Evolutionary conservation across 2,329 filamentous ascomycete genomes (phyloP), one percentile per base, ranked within the genome.

Genomic region (Teratosphaeria gauchensis): DNA sequence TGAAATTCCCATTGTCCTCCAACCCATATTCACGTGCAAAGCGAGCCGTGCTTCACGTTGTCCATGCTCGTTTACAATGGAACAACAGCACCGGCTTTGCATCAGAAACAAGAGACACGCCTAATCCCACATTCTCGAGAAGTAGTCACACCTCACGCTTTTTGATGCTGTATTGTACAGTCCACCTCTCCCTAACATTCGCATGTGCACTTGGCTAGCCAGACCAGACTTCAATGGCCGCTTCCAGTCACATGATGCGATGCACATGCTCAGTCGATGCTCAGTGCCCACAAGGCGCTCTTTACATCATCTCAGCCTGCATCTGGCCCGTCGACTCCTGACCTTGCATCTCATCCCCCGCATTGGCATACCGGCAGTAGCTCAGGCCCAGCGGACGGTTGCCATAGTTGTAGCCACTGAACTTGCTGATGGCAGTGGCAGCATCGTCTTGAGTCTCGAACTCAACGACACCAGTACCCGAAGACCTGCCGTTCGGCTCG

Each of bases 231-330:
- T 21, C 9, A 19, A n/a, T 21, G 9, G 16, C 19, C 42, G n/a
- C 42, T 48, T n/a, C 21, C 35, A 42, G 35, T 21, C 19, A 16
- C n/a, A 19, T 19, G 9, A 19, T 19, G 42, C 19, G 19, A 48
- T 48, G 42, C 11, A 48, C 14, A 14, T 14, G 14, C 2, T 35
- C 33, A 35, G 14, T 35, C 33, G 42, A 48, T 48, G 42, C 42
- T 48, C n/a, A 48, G 42, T 21, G n/a, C 7, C 42, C n/a, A 19
- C 5, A 48, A 46, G n/a, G 31, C 19, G 42, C 30, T 35, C 52
- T 59, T 64, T 70, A 97, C 92, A 97, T 96, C 76, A 97, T 96
- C 79, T 97, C 92, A 72, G 97, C 92, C 76, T 97, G 94, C n/a
- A 91, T 95, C 71, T 95, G 77, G 55, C 80, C 75, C 30, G 80